These are phyloP conservation scores for Flaveria trinervia DNA, from an alignment of 129 eudicot species.

Conservation along the genomic window DNA sequence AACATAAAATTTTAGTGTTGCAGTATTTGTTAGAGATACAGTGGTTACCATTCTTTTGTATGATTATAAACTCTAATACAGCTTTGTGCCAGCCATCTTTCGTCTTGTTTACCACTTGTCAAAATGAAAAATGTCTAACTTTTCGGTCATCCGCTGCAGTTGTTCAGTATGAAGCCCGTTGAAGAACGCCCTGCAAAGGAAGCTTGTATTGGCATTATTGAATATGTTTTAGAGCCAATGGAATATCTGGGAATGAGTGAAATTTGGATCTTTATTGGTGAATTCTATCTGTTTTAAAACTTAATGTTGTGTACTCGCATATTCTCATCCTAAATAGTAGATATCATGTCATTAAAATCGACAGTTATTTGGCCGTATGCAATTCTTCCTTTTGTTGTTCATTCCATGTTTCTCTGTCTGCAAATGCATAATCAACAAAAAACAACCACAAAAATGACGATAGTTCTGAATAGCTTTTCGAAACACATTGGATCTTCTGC, in stretches of 20 bases:
- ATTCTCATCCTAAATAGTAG: background rate
- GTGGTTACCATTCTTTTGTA: background rate
- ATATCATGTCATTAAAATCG: background rate
- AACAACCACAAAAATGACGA: background rate
- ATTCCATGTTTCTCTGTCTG: background rate
- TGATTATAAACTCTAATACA: background rate
- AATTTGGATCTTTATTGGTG: constrained; percentile 22
- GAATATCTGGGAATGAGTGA: constrained; percentile 23
- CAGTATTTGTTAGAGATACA: background rate
- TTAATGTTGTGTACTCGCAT: constrained; percentile 6
- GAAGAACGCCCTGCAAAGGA: constrained; percentile 26
- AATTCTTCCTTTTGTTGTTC: background rate
- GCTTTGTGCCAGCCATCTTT: background rate
- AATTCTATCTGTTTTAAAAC: background rate
- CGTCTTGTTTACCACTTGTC: background rate
- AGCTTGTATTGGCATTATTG: constrained; percentile 6
- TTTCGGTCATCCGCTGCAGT: constrained; percentile 47
- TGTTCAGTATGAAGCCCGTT: constrained; percentile 93
- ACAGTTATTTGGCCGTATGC: background rate
- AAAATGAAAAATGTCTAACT: background rate
- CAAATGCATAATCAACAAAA: background rate
- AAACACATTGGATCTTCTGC: background rate
- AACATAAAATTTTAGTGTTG: background rate
- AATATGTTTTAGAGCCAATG: constrained; percentile 21
- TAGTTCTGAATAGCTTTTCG: background rate